phyloP scores from a whole-genome alignment of 2,329 filamentous ascomycete species.

The Westerdykella sp. region DNA sequence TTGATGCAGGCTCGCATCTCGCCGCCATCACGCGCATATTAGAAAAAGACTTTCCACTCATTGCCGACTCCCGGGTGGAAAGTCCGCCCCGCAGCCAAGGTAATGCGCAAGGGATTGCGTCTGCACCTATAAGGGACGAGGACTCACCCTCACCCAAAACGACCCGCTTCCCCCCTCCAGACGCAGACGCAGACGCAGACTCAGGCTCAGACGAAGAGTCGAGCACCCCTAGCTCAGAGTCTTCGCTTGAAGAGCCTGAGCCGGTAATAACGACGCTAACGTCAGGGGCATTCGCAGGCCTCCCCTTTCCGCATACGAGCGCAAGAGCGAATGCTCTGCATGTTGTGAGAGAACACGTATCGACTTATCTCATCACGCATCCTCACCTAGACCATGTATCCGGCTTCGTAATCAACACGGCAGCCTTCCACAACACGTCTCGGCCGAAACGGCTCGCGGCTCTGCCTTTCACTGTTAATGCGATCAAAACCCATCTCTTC shows the following conservation, averaged over 20 bases:
- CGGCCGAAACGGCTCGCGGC: slow-evolving; percentile 79
- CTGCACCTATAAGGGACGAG: slow-evolving; percentile 3
- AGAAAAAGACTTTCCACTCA: slow-evolving; percentile 48
- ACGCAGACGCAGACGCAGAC: slow-evolving; percentile 24
- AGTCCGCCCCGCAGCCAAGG: slow-evolving; percentile 3
- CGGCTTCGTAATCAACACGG: slow-evolving; percentile 89
- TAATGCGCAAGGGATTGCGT: slow-evolving; percentile 10
- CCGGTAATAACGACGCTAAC: slow-evolving; percentile 51
- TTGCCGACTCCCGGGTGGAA: slow-evolving; percentile 22
- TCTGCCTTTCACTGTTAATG: slow-evolving; percentile 80
- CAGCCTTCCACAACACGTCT: slow-evolving; percentile 69
- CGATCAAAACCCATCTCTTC: slow-evolving; percentile 91
- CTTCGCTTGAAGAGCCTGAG: slow-evolving; percentile 19
- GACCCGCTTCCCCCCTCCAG: slow-evolving; percentile 11
- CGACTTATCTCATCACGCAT: slow-evolving; percentile 88
- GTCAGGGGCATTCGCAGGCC: slow-evolving; percentile 70
- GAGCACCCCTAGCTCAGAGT: slow-evolving; percentile 17
- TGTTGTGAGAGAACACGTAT: slow-evolving; percentile 71
- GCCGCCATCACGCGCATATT: slow-evolving; percentile 78
- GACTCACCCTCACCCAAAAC: slow-evolving; percentile 25
- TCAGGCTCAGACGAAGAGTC: slow-evolving; percentile 30
- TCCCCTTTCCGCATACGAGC: slow-evolving; percentile 61
- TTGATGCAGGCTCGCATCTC: slow-evolving; percentile 88
- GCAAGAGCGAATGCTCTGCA: slow-evolving; percentile 73
- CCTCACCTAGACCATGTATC: slow-evolving; percentile 94